Evolutionary conservation across 73 alveolate species (phyloP), one percentile per base, ranked within the genome.

Genomic region (Paramecium sexaurelia): DNA sequence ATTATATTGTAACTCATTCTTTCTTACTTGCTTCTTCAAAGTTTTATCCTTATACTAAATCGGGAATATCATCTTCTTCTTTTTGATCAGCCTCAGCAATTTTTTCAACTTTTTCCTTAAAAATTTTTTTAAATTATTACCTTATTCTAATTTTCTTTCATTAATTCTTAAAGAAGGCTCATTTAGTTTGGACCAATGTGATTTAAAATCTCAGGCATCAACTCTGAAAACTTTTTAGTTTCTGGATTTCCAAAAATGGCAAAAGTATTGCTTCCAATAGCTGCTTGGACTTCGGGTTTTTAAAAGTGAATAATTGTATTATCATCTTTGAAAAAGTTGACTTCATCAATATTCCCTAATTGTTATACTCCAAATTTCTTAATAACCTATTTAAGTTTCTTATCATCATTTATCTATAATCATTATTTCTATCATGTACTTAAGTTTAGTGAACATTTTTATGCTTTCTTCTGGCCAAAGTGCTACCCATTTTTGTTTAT

Each of bases 291-390:
- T 84, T 78, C 95, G 19, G 99, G 99, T 87, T 89, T 96, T 92
- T 94, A 91, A 94, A 97, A 97, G 92, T 97, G 98, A 69, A 97
- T 92, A 47, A 97, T 97, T 67, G 98, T 93, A 94, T 96, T 96
- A 94, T 97, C 99, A 93, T 97, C 99, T 92, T 96, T 96, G 97
- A 97, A 97, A 93, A 97, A 92, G 94, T 97, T 97, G 87, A 97
- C 96, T 90, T 97, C 99, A 32, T 91, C 97, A 41, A 97, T 95
- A 85, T 94, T 98, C 45, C 92, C 94, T 55, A 97, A 93, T 73
- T 96, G 97, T 78, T 96, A 94, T 35, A 96, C 98, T 55, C 97
- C 95, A 73, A 45, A 91, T 67, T 96, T 97, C 96, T 97, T 96
- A 78, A 96, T 95, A 75, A 95, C 98, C 39, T 95, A 83, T 95